Percentiles rank a stretch among this genome's conserved stretches.
These are phyloP conservation scores for Triadica sebifera DNA, from an alignment of 345 rosid genomes.

Conservation along the genomic window DNA sequence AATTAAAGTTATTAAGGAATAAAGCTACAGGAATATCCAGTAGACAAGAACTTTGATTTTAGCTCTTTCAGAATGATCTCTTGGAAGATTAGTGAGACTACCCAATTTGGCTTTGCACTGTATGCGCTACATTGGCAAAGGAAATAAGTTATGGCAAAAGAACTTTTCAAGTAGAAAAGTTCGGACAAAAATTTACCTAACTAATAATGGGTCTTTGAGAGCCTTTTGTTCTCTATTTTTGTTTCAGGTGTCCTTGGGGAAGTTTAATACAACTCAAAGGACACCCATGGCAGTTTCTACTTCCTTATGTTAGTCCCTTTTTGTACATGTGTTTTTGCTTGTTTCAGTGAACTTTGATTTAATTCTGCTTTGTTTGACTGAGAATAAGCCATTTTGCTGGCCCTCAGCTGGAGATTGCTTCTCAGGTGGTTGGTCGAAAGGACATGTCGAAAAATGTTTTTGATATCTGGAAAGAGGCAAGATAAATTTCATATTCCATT, in stretches of 20 bases:
- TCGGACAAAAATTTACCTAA: too few species aligned
- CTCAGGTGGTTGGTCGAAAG: slow-evolving; percentile 92
- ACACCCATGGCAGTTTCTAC: not conserved
- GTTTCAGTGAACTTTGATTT: not conserved
- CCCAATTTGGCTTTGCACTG: not conserved
- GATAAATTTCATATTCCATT: slow-evolving; percentile 9
- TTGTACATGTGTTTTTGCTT: not conserved
- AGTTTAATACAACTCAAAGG: not conserved
- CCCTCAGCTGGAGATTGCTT: slow-evolving; percentile 66
- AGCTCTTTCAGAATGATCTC: not conserved
- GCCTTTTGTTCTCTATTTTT: not conserved
- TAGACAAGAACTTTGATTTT: not conserved
- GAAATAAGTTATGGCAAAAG: not conserved
- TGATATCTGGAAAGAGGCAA: slow-evolving; percentile 98
- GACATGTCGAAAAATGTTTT: slow-evolving; percentile 78
- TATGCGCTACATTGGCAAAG: not conserved
- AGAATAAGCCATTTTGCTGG: slow-evolving; percentile 23
- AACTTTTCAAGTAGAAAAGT: too few species aligned
- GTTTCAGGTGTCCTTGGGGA: not conserved
- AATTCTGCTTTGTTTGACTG: slow-evolving; percentile 11
- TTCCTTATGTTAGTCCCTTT: not conserved
- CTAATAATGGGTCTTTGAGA: slow-evolving; percentile 5
- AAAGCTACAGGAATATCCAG: not conserved
- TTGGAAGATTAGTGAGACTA: not conserved
- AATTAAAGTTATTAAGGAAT: not conserved